Evolutionary conservation across 163 green algal genomes (phyloP).

Genomic region (Chloromonas sp.): DNA sequence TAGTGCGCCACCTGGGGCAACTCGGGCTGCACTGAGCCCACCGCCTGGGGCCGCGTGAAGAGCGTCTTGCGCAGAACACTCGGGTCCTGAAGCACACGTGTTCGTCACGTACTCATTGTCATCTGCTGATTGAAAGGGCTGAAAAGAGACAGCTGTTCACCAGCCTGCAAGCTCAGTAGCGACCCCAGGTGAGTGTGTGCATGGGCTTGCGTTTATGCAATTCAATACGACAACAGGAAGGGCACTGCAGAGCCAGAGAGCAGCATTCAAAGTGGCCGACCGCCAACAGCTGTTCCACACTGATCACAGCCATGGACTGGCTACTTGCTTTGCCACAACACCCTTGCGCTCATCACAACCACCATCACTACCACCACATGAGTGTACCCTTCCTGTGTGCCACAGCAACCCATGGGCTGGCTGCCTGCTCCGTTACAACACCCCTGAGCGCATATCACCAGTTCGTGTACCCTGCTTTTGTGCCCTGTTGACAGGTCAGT

Average conservation of each 20-base stretch:
- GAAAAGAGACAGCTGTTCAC: background rate
- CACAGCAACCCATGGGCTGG: background rate
- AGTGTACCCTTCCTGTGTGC: background rate
- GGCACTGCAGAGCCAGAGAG: too few relatives aligned
- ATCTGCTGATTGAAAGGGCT: background rate
- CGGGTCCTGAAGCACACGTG: background rate
- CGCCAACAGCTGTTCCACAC: too few relatives aligned
- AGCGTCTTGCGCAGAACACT: background rate
- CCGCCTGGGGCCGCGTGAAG: background rate
- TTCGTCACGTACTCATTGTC: background rate
- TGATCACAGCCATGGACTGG: background rate
- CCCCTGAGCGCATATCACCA: background rate
- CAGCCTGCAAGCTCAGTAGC: too few relatives aligned
- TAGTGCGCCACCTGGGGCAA: slow-evolving; percentile 49
- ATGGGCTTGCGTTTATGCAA: too few relatives aligned
- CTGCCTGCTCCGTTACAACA: background rate
- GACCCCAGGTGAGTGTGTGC: too few relatives aligned
- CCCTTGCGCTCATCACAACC: background rate
- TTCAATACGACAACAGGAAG: too few relatives aligned
- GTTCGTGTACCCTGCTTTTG: background rate
- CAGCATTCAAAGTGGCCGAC: too few relatives aligned
- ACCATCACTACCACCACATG: background rate
- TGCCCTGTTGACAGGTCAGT: background rate
- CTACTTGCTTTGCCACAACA: background rate
- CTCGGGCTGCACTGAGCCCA: background rate